Base-by-base conservation (phyloP, 805 yeast species). In the Candida lessepsii region DNA sequence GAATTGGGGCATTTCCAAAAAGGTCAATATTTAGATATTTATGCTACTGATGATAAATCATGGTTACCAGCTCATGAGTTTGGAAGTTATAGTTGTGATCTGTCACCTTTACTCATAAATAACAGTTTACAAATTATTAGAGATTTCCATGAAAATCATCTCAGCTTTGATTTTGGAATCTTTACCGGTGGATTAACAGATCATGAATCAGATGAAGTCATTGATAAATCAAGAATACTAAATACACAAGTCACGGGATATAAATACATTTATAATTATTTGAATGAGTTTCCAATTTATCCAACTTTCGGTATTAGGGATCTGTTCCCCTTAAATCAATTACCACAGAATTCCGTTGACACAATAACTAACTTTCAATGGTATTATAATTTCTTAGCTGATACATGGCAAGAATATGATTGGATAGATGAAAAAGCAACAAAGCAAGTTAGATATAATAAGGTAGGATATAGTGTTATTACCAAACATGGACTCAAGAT, bases 131-230 rank as follows among this genome's bases (percentile, higher is more conserved):
- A 66, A 35, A 33, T 43, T 18, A 49, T 52, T 10, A 32, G 51
- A 17, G 47, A 50, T 30, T 42, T 49, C 16, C 54, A 51, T 39
- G 50, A 48, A 24, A 48, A 50, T 30, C 65, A 66, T 34, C 39
- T 46, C 17, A 50, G 63, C 10, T 81, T 73, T 50, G 83, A 80
- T 37, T 82, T 82, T 53, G 75, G 83, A 1, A 60, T 83, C 24
- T 83, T 83, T 67, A 83, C 88, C 3, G 89, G 89, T 40, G 90
- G 82, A 50, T 66, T 81, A 53, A 80, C 79, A 35, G 87, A 82
- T 56, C 88, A 82, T 53, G 23, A 29, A n/a, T 80, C 75, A 46
- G 78, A 72, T 41, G 49, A 63, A 8, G 63, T 67, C 29, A 67
- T 70, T 49, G 72, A 71, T 39, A 64, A 73, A 34, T 83, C 79